phyloP scores from a whole-genome alignment of 495 filamentous ascomycete species.

The Hypoxylon fuscum region DNA sequence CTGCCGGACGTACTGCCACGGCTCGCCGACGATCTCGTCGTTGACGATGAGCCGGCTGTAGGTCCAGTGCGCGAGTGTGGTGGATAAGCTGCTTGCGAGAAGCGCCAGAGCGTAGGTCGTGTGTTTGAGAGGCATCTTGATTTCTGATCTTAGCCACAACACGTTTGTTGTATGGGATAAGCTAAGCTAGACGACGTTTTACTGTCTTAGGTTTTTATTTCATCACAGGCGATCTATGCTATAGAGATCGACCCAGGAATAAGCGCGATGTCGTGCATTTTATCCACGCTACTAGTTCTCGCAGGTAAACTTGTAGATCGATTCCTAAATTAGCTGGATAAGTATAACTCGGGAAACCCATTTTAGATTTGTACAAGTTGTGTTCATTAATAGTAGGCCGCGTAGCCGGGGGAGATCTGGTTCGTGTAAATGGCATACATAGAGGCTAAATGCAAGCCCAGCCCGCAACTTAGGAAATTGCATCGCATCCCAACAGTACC shows the following conservation, averaged over 20 bases:
- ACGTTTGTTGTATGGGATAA: too few species aligned
- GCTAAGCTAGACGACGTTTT: too few species aligned
- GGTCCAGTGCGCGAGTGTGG: conserved; percentile 8
- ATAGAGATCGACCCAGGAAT: not conserved
- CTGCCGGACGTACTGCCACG: conserved; percentile 25
- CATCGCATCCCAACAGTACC: not conserved
- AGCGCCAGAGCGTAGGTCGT: not conserved
- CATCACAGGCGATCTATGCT: not conserved
- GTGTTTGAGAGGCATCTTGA: conserved; percentile 1
- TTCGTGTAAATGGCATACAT: not conserved
- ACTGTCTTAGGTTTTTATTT: too few species aligned
- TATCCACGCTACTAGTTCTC: not conserved
- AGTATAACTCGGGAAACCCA: too few species aligned
- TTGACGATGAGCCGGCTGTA: conserved; percentile 27
- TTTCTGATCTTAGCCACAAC: not conserved
- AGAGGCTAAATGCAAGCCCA: not conserved
- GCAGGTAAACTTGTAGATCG: not conserved
- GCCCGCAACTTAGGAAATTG: not conserved
- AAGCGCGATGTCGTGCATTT: not conserved
- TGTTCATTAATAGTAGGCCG: not conserved
- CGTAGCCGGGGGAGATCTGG: not conserved
- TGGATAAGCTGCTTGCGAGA: not conserved
- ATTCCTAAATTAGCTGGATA: not conserved
- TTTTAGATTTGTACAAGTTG: not conserved
- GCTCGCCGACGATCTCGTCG: conserved; percentile 15